These are phyloP conservation scores for Fermentozyma sake DNA, from an alignment of 1,139 yeast genomes.

Conservation along the genomic window DNA sequence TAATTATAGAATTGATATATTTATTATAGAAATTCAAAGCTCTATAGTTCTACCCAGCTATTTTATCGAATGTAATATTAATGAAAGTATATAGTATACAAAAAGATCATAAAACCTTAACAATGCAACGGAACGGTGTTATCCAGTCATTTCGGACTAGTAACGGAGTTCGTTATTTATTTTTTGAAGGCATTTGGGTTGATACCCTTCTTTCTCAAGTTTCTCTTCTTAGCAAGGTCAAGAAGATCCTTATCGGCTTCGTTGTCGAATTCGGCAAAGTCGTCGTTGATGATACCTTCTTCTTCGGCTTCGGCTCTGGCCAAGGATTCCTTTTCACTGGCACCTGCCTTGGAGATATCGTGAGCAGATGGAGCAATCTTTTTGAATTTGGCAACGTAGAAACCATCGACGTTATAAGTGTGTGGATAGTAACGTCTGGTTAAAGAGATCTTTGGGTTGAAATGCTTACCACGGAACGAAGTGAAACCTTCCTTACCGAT, in stretches of 20 bases:
- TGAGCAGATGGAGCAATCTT: slow-evolving; percentile 85
- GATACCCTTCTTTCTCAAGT: slow-evolving; percentile 74
- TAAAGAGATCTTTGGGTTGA: slow-evolving; percentile 68
- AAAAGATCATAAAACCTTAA: too few relatives aligned
- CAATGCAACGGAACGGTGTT: slow-evolving; percentile 1
- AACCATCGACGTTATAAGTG: slow-evolving; percentile 97
- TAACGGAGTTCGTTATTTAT: slow-evolving; percentile 7
- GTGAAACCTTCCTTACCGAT: slow-evolving; percentile 97
- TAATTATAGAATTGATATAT: slow-evolving; percentile 9
- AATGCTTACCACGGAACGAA: slow-evolving; percentile 87
- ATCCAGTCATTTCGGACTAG: background rate
- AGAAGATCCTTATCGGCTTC: slow-evolving; percentile 74
- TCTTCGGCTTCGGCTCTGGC: slow-evolving; percentile 78
- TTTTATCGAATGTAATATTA: too few relatives aligned
- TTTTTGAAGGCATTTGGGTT: slow-evolving; percentile 53
- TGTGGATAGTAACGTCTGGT: slow-evolving; percentile 98
- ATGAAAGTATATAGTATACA: slow-evolving; percentile 8
- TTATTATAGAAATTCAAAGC: slow-evolving; percentile 4
- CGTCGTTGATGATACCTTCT: slow-evolving; percentile 79
- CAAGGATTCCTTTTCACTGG: slow-evolving; percentile 75
- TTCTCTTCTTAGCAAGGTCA: slow-evolving; percentile 67
- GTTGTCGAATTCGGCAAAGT: slow-evolving; percentile 78
- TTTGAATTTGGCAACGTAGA: slow-evolving; percentile 93
- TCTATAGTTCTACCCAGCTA: too few relatives aligned
- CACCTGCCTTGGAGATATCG: slow-evolving; percentile 83